These are phyloP conservation scores for Ceriops tagal DNA, from an alignment of 345 rosid genomes.

Conservation along the genomic window DNA sequence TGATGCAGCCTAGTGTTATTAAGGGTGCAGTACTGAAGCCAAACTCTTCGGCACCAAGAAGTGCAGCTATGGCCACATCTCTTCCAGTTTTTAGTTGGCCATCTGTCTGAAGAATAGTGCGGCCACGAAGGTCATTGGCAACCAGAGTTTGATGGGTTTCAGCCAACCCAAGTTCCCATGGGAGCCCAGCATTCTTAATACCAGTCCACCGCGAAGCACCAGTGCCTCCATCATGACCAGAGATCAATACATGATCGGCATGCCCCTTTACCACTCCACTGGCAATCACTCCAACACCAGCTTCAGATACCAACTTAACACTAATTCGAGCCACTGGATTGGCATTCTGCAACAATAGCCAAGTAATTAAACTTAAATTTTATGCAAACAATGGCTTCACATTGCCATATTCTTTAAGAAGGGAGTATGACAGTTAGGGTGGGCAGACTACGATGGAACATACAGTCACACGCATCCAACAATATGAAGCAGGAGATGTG, in stretches of 20 bases:
- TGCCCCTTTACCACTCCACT: slow-evolving; percentile 99
- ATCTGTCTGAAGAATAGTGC: slow-evolving; percentile 92
- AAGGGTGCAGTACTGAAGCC: slow-evolving; percentile 99
- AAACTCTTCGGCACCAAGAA: slow-evolving; percentile 99
- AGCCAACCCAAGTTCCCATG: slow-evolving; percentile 99
- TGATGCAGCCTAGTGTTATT: slow-evolving; percentile 95
- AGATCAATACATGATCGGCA: slow-evolving; percentile 92
- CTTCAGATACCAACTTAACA: slow-evolving; percentile 94
- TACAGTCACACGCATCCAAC: background rate
- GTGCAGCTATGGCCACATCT: slow-evolving; percentile 95
- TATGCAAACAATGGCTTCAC: background rate
- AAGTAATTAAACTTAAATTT: background rate
- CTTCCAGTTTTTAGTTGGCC: slow-evolving; percentile 98
- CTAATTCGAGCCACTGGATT: slow-evolving; percentile 87
- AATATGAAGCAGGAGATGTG: background rate
- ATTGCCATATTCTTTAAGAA: background rate
- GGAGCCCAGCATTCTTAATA: slow-evolving; percentile 96
- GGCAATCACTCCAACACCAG: slow-evolving; percentile 98
- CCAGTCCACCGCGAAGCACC: slow-evolving; percentile 99
- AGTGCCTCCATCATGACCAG: slow-evolving; percentile 99
- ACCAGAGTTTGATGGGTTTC: slow-evolving; percentile 99
- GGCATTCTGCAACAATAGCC: slow-evolving; percentile 55
- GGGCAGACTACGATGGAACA: background rate
- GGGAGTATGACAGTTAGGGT: background rate
- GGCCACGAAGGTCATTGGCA: slow-evolving; percentile 96